phyloP scores from a whole-genome alignment of 139 green algal species.

The Zygnema circumcarinatum region DNA sequence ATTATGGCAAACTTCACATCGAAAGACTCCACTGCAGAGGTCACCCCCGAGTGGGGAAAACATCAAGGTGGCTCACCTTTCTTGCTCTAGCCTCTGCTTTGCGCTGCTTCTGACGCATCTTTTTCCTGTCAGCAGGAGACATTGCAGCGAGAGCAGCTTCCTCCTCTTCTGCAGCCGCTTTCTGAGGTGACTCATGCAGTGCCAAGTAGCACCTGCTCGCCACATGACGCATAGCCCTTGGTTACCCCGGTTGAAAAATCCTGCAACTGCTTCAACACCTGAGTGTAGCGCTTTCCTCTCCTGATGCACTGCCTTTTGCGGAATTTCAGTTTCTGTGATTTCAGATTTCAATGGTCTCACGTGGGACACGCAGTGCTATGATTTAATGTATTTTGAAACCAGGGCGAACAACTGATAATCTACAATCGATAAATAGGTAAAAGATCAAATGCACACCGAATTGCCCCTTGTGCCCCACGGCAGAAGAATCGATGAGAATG shows the following conservation, averaged over 20 bases:
- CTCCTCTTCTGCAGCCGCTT: conserved; percentile 40
- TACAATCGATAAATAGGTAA: no score
- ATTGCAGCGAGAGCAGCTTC: conserved; percentile 41
- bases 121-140: conserved; percentile 49
- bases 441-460: conserved; percentile 61
- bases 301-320: no score
- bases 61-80: no score
- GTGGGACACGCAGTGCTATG: no score
- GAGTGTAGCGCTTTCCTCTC: no score
- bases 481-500: conserved; percentile 75
- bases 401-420: no score
- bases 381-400: no score
- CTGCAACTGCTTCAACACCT: not conserved
- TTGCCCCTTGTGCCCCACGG: conserved; percentile 75
- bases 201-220: conserved; percentile 54
- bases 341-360: no score
- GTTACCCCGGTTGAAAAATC: not conserved
- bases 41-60: no score
- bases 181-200: conserved; percentile 50
- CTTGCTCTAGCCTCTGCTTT: conserved; percentile 48
- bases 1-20: no score
- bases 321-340: no score
- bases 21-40: no score
- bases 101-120: conserved; percentile 61
- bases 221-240: not conserved